phyloP scores from a whole-genome alignment of 2,329 filamentous ascomycete genomes.

The Colletotrichum aenigma region DNA sequence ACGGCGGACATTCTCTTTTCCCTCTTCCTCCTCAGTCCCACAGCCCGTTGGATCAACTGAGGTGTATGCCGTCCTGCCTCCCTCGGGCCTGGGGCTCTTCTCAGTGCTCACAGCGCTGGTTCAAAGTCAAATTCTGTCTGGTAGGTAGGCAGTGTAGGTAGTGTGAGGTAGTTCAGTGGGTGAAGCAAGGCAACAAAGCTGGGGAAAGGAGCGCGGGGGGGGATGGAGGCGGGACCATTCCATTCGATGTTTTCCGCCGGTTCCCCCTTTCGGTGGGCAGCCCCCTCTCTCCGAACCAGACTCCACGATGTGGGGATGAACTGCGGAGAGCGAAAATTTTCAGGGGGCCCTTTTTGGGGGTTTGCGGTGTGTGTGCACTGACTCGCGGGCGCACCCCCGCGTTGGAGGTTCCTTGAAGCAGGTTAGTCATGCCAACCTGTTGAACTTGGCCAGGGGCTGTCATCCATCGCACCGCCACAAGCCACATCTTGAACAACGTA shows the following conservation, averaged over 20 bases:
- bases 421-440: neutral
- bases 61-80: neutral
- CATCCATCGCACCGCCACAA: neutral
- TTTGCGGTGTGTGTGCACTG: neutral
- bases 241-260: neutral
- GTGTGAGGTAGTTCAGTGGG: neutral
- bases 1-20: constrained; percentile 1
- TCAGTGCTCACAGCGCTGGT: neutral
- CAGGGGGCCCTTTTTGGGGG: neutral
- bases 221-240: neutral
- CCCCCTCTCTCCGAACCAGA: neutral
- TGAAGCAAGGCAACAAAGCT: neutral
- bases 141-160: neutral
- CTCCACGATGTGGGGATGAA: constrained; percentile 8
- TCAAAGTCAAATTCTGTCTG: neutral
- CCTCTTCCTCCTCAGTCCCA: neutral
- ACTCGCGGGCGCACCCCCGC: neutral
- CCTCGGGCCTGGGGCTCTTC: neutral
- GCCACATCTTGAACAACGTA: neutral
- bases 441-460: neutral
- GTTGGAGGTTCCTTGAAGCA: neutral
- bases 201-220: constrained; percentile 6
- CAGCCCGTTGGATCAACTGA: neutral
- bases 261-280: neutral
- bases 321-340: neutral